Base-by-base conservation (phyloP, 305 asterid species). In the Plantago lanceolata region DNA sequence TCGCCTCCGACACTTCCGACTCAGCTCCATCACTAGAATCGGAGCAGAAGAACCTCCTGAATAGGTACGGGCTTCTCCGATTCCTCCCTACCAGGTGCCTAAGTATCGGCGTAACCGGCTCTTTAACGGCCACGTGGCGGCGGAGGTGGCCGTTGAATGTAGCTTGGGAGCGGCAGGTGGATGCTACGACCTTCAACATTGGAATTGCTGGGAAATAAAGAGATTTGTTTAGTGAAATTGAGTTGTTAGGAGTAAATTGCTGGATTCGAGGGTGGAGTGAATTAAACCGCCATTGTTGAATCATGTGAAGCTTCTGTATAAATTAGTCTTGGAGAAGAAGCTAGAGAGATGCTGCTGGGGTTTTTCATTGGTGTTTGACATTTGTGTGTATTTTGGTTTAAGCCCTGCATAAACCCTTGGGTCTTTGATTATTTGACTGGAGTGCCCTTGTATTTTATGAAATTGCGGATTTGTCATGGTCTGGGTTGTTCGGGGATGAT, bases 181-280 rank as follows among this genome's bases (percentile, higher is more conserved):
- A 66, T 53, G 88, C 60, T 40, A 88, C 75, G 44, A 62, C 82
- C 88, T 91, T 91, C 95, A 91, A 82, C 98, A 91, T 89, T 69
- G 77, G 49, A 7, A 33, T 33, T 33, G 40, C 8, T 1, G 40
- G 9, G 40, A 33, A 7, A 8, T 7, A 6, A 7, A 6, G 48
- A 45, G 57, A 43, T 51, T 24, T 53, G 17, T 44, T 19, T 9
- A 21, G 2, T 4, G 29, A 48, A 53, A 49, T 3, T 28, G 70
- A 45, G 48, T n/a, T 57, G 26, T 63, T 57, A 44, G 62, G 26
- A 15, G 18, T 11, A 49, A 61, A 37, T 64, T 45, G 49, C 52
- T 53, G 69, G 48, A 54, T 59, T 64, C 68, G 60, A 63, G 63
- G 57, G 55, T 56, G 68, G 62, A 21, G 17, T 17, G 64, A 58